phyloP scores from a whole-genome alignment of 2,329 filamentous ascomycete genomes.

The Ceratocystis smalleyi region DNA sequence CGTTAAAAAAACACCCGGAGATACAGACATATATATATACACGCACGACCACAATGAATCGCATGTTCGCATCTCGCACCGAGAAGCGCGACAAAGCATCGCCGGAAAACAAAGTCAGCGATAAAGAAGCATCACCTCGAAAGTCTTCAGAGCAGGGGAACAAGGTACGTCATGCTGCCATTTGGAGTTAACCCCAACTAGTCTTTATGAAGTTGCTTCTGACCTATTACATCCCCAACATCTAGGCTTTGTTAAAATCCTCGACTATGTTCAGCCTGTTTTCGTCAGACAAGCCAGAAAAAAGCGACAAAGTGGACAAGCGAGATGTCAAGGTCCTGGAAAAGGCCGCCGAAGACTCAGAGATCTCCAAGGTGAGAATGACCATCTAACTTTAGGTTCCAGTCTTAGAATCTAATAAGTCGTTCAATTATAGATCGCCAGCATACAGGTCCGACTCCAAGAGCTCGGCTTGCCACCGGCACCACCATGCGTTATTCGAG shows the following conservation, averaged over 20 bases:
- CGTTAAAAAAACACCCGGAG: not conserved
- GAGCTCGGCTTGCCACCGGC: conserved; percentile 33
- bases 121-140: not conserved
- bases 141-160: conserved; percentile 7
- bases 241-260: conserved; percentile 8
- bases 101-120: not conserved
- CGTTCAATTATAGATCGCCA: conserved; percentile 27
- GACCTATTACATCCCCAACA: not conserved
- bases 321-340: conserved; percentile 5
- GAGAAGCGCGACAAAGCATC: conserved; percentile 13
- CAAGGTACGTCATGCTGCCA: conserved; percentile 2
- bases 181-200: not conserved
- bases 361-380: conserved; percentile 26
- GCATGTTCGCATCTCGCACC: conserved; percentile 7
- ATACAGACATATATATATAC: not conserved
- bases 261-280: conserved; percentile 8
- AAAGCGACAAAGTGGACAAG: conserved; percentile 5
- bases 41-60: conserved; percentile 5
- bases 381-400: not conserved
- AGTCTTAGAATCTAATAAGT: not conserved
- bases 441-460: conserved; percentile 26
- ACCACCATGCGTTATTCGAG: conserved; percentile 41
- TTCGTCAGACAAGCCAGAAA: conserved; percentile 8
- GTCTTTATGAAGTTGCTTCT: not conserved
- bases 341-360: conserved; percentile 37